These are phyloP conservation scores for Colletotrichum gigasporum DNA, from an alignment of 2,329 filamentous ascomycete genomes.

Conservation along the genomic window DNA sequence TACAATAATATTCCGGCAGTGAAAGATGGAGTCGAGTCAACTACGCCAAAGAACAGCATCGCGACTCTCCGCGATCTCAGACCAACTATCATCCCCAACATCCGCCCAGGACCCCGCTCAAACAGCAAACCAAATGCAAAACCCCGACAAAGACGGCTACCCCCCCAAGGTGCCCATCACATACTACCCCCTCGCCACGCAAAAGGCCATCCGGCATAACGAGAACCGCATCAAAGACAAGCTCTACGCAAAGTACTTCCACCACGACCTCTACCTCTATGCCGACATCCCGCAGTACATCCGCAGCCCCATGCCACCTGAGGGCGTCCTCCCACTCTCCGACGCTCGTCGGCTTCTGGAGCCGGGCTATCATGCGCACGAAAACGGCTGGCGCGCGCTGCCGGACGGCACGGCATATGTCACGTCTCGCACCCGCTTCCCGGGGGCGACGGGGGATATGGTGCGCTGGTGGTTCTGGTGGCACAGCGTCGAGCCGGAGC, in stretches of 20 bases:
- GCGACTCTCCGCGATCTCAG: not conserved
- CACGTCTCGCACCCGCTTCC: conserved; percentile 25
- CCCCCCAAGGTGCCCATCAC: conserved; percentile 20
- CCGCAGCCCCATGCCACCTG: conserved; percentile 2
- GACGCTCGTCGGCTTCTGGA: conserved; percentile 13
- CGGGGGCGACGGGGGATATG: conserved; percentile 24
- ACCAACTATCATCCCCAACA: not conserved
- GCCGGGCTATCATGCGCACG: conserved; percentile 17
- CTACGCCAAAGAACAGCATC: not conserved
- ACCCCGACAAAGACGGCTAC: conserved; percentile 19
- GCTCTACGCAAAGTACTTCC: conserved; percentile 19
- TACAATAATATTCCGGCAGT: not conserved
- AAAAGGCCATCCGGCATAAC: conserved; percentile 15
- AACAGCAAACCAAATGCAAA: not conserved
- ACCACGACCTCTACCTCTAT: conserved; percentile 14
- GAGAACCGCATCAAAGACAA: conserved; percentile 18
- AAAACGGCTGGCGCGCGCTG: conserved; percentile 22
- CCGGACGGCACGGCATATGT: conserved; percentile 22
- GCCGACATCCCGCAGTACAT: conserved; percentile 26
- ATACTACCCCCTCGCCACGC: conserved; percentile 19
- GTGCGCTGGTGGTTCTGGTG: conserved; percentile 30
- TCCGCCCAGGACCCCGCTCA: not conserved
- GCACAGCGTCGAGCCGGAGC: conserved; percentile 30
- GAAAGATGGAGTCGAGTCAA: not conserved
- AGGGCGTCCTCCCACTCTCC: conserved; percentile 4